A percentile compares a stretch with the other conserved stretches of the same genome.
phyloP scores from a whole-genome alignment of 345 rosid species.

The Lenwebbia sp. region DNA sequence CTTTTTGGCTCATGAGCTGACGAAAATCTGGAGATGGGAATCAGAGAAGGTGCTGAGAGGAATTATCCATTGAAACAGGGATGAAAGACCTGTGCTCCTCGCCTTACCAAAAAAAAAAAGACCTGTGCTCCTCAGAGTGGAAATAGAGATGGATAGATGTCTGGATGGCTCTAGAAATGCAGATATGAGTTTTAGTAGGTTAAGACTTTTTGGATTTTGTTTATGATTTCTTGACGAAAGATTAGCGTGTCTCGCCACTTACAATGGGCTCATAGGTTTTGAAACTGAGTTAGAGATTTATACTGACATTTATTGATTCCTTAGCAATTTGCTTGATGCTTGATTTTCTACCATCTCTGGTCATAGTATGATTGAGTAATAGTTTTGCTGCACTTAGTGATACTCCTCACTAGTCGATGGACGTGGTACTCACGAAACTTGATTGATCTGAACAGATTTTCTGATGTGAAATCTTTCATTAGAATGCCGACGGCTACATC shows the following conservation, averaged over 20 bases:
- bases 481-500: neutral
- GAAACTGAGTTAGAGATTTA: neutral
- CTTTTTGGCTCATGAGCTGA: neutral
- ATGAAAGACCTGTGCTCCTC: neutral
- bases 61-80: neutral
- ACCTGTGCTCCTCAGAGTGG: neutral
- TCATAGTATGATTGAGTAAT: neutral
- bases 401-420: neutral
- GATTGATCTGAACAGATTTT: neutral
- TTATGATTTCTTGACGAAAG: neutral
- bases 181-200: neutral
- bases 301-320: neutral
- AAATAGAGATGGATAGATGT: neutral
- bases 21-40: neutral
- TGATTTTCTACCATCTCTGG: neutral
- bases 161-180: neutral
- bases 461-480: neutral
- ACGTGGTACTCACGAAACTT: neutral
- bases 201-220: neutral
- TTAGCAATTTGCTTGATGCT: neutral
- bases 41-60: neutral
- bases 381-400: neutral
- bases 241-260: neutral
- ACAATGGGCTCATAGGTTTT: neutral
- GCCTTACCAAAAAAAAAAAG: neutral